Conservation (phyloP, 2,329 filamentous ascomycete genomes). For the Myotisia sp. region DNA sequence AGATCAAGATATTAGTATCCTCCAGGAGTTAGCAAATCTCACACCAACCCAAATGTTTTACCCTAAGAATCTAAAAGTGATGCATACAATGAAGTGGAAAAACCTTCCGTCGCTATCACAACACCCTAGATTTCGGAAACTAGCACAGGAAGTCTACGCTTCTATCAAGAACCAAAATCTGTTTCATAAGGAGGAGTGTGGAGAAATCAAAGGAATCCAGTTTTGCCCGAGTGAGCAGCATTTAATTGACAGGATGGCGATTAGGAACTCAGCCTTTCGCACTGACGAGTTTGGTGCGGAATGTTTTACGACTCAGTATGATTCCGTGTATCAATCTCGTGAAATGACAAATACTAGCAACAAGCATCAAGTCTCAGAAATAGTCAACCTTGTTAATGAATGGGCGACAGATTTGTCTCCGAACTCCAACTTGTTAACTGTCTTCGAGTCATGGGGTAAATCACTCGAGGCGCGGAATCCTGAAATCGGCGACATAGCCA, state of each 20-base stretch:
- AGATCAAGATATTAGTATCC: slow-evolving; percentile 6
- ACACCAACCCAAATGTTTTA: slow-evolving; percentile 18
- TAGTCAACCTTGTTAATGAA: not conserved
- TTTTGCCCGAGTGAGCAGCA: no score
- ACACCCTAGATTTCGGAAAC: slow-evolving; percentile 7
- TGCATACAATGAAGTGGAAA: slow-evolving; percentile 16
- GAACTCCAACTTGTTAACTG: not conserved
- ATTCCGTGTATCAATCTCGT: not conserved
- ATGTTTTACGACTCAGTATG: not conserved
- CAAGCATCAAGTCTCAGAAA: not conserved
- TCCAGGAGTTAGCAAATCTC: slow-evolving; percentile 15
- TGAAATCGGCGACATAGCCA: not conserved
- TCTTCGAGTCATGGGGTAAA: not conserved
- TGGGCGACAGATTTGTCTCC: not conserved
- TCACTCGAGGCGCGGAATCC: not conserved
- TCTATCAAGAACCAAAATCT: slow-evolving; percentile 1
- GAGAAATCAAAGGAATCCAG: no score
- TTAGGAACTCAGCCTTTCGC: not conserved
- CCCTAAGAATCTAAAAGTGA: slow-evolving; percentile 13
- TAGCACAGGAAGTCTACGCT: slow-evolving; percentile 5
- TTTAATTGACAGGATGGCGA: not conserved
- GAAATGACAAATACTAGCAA: no score
- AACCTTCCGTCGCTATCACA: slow-evolving; percentile 12
- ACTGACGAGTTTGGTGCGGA: not conserved
- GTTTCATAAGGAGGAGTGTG: not conserved